Evolutionary conservation across 2,329 filamentous ascomycete genomes (phyloP).

Genomic region (Alternaria brassicae): DNA sequence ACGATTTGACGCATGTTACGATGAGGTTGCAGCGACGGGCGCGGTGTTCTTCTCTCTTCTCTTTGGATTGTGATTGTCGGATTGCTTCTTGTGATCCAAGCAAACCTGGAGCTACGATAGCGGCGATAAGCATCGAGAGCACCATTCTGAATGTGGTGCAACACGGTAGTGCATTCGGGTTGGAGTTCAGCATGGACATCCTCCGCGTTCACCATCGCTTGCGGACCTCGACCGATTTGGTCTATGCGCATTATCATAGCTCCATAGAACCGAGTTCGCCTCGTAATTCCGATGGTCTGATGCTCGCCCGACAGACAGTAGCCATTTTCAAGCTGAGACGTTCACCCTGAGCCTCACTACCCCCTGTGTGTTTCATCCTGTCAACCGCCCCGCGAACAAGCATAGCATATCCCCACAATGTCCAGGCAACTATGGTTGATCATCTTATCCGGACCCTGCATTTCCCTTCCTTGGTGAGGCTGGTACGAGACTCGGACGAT

Average conservation of each 20-base stretch:
- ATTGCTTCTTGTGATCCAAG: constrained; percentile 60
- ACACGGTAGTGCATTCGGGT: background rate
- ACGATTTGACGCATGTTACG: constrained; percentile 56
- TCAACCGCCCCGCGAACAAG: constrained; percentile 11
- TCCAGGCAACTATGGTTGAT: constrained; percentile 8
- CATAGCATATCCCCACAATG: constrained; percentile 14
- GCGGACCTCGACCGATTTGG: background rate
- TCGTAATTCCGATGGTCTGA: constrained; percentile 15
- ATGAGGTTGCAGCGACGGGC: constrained; percentile 58
- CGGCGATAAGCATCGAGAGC: constrained; percentile 53
- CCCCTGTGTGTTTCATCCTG: constrained; percentile 29
- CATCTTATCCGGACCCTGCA: constrained; percentile 5
- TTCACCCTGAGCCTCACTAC: background rate
- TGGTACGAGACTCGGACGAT: constrained; percentile 37
- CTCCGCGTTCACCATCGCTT: background rate
- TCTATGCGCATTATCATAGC: background rate
- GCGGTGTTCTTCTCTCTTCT: constrained; percentile 59
- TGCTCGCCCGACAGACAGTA: constrained; percentile 17
- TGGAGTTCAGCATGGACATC: constrained; percentile 1
- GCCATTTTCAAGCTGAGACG: constrained; percentile 17
- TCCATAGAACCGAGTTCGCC: constrained; percentile 2
- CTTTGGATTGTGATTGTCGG: constrained; percentile 58
- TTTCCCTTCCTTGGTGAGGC: background rate
- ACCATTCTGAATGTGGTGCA: constrained; percentile 45
- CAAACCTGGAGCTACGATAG: constrained; percentile 54